A percentile compares a stretch with the other conserved stretches of the same genome.
Evolutionary conservation across 192 early-diverging fungal genomes (phyloP).

Genomic region (Coemansia sp.): DNA sequence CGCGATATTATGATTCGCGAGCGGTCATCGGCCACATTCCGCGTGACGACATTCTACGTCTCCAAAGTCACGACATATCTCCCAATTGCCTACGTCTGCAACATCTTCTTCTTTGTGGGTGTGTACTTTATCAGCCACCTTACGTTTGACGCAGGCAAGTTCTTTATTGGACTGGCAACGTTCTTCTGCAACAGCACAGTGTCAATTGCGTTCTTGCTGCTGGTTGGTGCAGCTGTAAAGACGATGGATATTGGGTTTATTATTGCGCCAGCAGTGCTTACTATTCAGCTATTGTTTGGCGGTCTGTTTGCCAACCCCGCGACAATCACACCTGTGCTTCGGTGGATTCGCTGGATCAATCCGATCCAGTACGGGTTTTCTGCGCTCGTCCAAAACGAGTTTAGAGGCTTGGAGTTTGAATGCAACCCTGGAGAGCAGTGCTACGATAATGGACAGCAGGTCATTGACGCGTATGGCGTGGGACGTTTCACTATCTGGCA

Average conservation of each 20-base stretch:
- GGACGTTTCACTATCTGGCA: constrained; percentile 50
- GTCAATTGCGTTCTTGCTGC: constrained; percentile 36
- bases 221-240: constrained; percentile 46
- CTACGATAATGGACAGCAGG: constrained; percentile 36
- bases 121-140: constrained; percentile 54
- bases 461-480: constrained; percentile 36
- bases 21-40: constrained; percentile 65
- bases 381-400: constrained; percentile 49
- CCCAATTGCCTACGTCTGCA: constrained; percentile 34
- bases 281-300: constrained; percentile 53
- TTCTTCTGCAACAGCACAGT: constrained; percentile 42
- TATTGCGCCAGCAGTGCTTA: constrained; percentile 37
- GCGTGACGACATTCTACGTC: constrained; percentile 61
- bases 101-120: constrained; percentile 44
- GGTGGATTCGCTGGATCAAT: constrained; percentile 56
- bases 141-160: constrained; percentile 46
- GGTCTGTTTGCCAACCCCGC: constrained; percentile 48
- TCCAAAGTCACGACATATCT: constrained; percentile 62
- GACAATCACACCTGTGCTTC: constrained; percentile 48
- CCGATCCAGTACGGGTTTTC: constrained; percentile 46
- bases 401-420: constrained; percentile 35
- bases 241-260: constrained; percentile 48
- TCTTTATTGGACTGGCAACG: constrained; percentile 44
- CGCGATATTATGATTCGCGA: constrained; percentile 63
- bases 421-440: constrained; percentile 37